Base-by-base conservation (phyloP, 1,284 basidiomycete species). In the Ceratobasidium sp. region DNA sequence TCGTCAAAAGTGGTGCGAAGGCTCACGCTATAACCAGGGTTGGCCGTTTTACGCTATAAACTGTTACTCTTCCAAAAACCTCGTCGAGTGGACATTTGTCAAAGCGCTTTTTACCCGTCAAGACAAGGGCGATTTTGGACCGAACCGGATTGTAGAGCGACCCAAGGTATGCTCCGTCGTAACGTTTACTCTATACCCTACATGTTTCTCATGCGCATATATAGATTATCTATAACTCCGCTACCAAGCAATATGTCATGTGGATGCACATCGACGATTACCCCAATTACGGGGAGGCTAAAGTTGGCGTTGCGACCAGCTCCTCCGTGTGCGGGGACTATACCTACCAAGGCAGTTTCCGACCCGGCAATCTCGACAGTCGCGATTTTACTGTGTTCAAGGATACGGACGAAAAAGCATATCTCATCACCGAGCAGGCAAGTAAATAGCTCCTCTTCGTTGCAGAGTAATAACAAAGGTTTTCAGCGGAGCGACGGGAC, bases 191-290 rank as follows among this genome's bases (percentile, higher is more conserved):
- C 10, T 5, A 1, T 44, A 8, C 38, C n/a, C 16, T 6, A 41
- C 2, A 41, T 8, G 5, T 20, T 70, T 30, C 67, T 52, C 48
- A 57, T n/a, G n/a, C n/a, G 2, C 33, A n/a, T 27, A 38, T 10
- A 23, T 52, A 79, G 78, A 69, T 79, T 44, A 59, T 79, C 46
- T 77, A 75, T 44, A 80, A 80, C 64, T 54, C 75, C 18, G 27
- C 18, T 1, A 68, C 79, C 3, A 46, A 54, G 23, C 50, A 80
- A 54, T 80, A 78, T 60, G 78, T 80, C 18, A 74, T 80, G 79
- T 80, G 76, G 52, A 80, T 80, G 79, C 79, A 80, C 57, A 77
- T 80, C 54, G 79, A 80, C 54, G 77, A 67, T 48, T 79, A 38
- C 38, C 38, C 77, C 1, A 70, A 54, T 27, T 79, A 79, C 59